A percentile compares a stretch with the other conserved stretches of the same genome.
phyloP scores from a whole-genome alignment of 768 basidiomycete genomes.

The Suillus paluster region DNA sequence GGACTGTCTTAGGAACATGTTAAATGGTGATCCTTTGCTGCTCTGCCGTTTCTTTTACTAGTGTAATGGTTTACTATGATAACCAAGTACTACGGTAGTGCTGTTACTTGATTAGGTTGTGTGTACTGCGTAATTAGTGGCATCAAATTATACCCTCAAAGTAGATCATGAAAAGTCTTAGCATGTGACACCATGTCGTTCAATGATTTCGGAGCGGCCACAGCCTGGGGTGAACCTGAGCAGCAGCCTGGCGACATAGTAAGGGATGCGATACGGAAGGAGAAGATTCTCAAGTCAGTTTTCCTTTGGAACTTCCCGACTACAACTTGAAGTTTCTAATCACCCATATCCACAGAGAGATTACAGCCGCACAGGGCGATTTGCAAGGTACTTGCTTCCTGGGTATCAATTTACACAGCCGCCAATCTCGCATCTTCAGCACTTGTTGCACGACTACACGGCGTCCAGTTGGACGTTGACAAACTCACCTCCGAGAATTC shows the following conservation, averaged over 20 bases:
- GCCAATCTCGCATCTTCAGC: constrained; percentile 44
- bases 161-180: neutral
- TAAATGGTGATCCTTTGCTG: neutral
- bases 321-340: constrained; percentile 11
- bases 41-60: neutral
- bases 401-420: constrained; percentile 1
- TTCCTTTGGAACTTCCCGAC: neutral
- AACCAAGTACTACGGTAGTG: neutral
- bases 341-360: constrained; percentile 55
- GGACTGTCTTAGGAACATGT: neutral
- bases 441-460: constrained; percentile 66
- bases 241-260: constrained; percentile 53
- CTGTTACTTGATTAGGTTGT: neutral
- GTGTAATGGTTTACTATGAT: neutral
- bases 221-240: constrained; percentile 54
- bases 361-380: constrained; percentile 75
- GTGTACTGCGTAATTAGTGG: neutral
- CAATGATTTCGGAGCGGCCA: constrained; percentile 43
- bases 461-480: constrained; percentile 78
- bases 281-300: constrained; percentile 40
- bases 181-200: constrained; percentile 46
- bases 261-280: constrained; percentile 77
- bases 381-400: constrained; percentile 56
- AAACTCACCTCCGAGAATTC: constrained; percentile 80
- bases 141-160: neutral